Conservation (phyloP, 192 early-diverging fungal species). For the Coemansia sp. region DNA sequence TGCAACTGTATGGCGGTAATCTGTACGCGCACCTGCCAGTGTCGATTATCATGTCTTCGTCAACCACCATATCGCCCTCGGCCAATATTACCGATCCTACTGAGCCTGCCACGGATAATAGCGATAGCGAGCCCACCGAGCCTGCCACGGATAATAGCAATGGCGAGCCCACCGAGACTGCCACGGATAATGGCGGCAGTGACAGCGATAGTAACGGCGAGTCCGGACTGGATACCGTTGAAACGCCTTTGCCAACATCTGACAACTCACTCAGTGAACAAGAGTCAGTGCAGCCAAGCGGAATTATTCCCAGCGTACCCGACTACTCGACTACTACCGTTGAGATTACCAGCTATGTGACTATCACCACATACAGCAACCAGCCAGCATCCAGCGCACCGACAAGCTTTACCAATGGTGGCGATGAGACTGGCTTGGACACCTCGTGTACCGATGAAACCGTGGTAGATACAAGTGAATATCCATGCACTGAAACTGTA, state of each 20-base stretch:
- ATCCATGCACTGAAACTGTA: neutral
- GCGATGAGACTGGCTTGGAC: neutral
- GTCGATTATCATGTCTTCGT: neutral
- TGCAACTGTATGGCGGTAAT: slow-evolving; percentile 30
- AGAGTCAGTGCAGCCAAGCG: neutral
- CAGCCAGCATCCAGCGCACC: slow-evolving; percentile 4
- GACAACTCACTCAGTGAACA: neutral
- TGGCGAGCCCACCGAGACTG: too few species aligned
- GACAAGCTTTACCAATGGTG: neutral
- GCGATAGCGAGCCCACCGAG: neutral
- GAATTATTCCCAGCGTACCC: neutral
- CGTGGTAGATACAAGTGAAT: too few species aligned
- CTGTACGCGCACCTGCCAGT: slow-evolving; percentile 21
- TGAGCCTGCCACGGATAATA: too few species aligned
- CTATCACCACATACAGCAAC: slow-evolving; percentile 9
- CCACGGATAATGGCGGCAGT: neutral
- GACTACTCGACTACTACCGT: slow-evolving; percentile 1
- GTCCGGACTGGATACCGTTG: neutral
- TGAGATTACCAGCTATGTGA: slow-evolving; percentile 3
- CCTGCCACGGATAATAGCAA: neutral
- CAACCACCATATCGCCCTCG: too few species aligned
- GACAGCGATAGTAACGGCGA: neutral
- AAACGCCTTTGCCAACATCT: neutral
- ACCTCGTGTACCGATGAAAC: neutral
- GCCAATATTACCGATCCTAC: too few species aligned